Conservation (phyloP, 2,329 filamentous ascomycete genomes). For the Parastagonospora nodorum region DNA sequence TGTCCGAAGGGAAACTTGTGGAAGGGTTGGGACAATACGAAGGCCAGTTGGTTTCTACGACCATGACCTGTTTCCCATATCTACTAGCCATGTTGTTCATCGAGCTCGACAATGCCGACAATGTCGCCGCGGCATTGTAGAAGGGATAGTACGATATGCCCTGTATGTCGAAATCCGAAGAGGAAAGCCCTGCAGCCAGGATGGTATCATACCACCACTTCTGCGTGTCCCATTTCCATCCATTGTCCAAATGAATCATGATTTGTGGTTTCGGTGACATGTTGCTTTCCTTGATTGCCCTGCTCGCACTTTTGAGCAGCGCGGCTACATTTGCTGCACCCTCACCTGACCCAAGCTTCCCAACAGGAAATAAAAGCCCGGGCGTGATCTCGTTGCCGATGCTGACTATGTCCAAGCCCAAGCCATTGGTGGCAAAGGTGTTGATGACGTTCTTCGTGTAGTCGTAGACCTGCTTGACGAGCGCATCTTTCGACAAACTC, state of each 20-base stretch:
- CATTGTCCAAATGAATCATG: slow-evolving; percentile 76
- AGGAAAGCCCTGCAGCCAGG: slow-evolving; percentile 45
- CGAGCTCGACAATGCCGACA: slow-evolving; percentile 60
- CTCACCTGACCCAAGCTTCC: slow-evolving; percentile 56
- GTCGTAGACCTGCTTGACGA: slow-evolving; percentile 68
- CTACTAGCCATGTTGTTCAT: slow-evolving; percentile 64
- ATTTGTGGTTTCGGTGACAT: slow-evolving; percentile 66
- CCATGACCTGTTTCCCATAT: slow-evolving; percentile 70
- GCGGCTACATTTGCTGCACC: slow-evolving; percentile 62
- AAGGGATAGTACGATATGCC: slow-evolving; percentile 77
- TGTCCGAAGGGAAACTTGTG: slow-evolving; percentile 65
- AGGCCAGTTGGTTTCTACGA: slow-evolving; percentile 75
- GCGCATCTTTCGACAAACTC: slow-evolving; percentile 59
- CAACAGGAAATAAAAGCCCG: slow-evolving; percentile 70
- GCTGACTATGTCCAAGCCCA: slow-evolving; percentile 66
- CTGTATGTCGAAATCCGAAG: slow-evolving; percentile 70
- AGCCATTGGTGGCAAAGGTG: slow-evolving; percentile 60
- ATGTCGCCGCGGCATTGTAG: slow-evolving; percentile 64
- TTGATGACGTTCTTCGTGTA: slow-evolving; percentile 69
- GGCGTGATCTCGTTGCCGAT: slow-evolving; percentile 75
- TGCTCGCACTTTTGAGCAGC: slow-evolving; percentile 67
- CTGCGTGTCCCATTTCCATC: slow-evolving; percentile 72
- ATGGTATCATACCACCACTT: slow-evolving; percentile 68
- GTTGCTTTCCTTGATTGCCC: slow-evolving; percentile 67
- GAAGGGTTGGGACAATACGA: slow-evolving; percentile 63